Evolutionary conservation across 2,329 filamentous ascomycete species (phyloP).

Genomic region (Didymella pinodella): DNA sequence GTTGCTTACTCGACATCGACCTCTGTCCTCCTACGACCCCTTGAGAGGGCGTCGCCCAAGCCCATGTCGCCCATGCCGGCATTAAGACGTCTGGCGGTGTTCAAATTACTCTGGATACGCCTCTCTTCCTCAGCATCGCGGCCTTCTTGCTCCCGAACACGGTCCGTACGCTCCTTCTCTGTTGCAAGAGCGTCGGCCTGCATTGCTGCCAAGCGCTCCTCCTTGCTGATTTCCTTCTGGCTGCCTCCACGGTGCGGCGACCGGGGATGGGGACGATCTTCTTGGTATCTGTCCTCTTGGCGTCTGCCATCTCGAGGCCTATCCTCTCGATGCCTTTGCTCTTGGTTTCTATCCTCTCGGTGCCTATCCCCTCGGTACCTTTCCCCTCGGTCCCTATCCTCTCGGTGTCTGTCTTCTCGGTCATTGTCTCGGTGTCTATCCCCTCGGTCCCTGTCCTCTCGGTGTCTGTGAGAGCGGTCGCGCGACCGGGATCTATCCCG

Average conservation of each 20-base stretch:
- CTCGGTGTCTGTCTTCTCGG: too few relatives aligned
- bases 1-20: constrained; percentile 14
- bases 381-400: too few relatives aligned
- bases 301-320: too few relatives aligned
- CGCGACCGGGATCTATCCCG: neutral
- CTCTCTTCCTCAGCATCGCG: constrained; percentile 46
- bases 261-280: constrained; percentile 1
- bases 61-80: constrained; percentile 29
- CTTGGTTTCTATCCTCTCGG: too few relatives aligned
- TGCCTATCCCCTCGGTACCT: too few relatives aligned
- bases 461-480: neutral
- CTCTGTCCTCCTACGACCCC: constrained; percentile 27
- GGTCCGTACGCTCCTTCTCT: constrained; percentile 45
- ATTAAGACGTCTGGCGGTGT: constrained; percentile 30
- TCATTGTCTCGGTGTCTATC: too few relatives aligned
- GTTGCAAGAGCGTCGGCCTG: constrained; percentile 45
- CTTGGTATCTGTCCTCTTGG: too few relatives aligned
- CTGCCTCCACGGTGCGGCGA: constrained; percentile 36
- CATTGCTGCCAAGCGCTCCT: constrained; percentile 46
- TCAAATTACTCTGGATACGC: constrained; percentile 26
- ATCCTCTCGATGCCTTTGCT: too few relatives aligned
- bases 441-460: neutral
- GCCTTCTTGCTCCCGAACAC: constrained; percentile 41
- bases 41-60: constrained; percentile 33
- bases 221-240: constrained; percentile 25